Conservation (phyloP, 2,329 filamentous ascomycete genomes). For the Neofusicoccum sp. region DNA sequence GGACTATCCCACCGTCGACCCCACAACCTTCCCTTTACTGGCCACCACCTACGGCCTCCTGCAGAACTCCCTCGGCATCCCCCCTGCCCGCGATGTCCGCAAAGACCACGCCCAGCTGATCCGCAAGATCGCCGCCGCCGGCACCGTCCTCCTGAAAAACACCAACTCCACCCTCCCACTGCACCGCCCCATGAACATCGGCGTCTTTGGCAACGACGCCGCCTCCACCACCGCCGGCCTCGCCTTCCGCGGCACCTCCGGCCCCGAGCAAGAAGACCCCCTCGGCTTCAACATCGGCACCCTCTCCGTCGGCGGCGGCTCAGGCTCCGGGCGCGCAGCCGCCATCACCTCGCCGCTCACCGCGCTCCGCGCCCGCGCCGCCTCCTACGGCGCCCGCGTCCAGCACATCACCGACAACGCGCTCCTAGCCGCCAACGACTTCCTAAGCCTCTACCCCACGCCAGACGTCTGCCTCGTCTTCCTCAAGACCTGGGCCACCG, state of each 20-base stretch:
- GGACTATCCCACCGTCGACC: conserved; percentile 39
- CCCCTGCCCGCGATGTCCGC: conserved; percentile 28
- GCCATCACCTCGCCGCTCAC: conserved; percentile 42
- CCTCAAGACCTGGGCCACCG: conserved; percentile 54
- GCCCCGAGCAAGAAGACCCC: too few relatives aligned
- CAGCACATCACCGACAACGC: not conserved
- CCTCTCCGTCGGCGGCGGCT: conserved; percentile 38
- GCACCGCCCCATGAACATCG: conserved; percentile 48
- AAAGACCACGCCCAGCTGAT: conserved; percentile 36
- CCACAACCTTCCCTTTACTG: conserved; percentile 15
- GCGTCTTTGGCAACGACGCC: conserved; percentile 51
- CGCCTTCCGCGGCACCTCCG: conserved; percentile 12
- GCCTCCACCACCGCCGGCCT: conserved; percentile 49
- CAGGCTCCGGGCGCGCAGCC: conserved; percentile 38
- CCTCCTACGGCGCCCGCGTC: not conserved
- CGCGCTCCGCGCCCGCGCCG: conserved; percentile 35
- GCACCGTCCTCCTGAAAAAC: conserved; percentile 51
- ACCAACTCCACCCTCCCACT: conserved; percentile 50
- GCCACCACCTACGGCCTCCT: conserved; percentile 28
- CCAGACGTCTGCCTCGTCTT: conserved; percentile 57
- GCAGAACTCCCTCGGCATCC: conserved; percentile 20
- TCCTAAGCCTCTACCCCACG: conserved; percentile 28
- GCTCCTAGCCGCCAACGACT: not conserved
- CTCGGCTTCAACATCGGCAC: conserved; percentile 43
- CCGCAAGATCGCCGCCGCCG: conserved; percentile 41